Percentiles rank a stretch among this genome's conserved stretches.
Conservation (phyloP, 768 basidiomycete species). For the Calocybe cyanea region DNA sequence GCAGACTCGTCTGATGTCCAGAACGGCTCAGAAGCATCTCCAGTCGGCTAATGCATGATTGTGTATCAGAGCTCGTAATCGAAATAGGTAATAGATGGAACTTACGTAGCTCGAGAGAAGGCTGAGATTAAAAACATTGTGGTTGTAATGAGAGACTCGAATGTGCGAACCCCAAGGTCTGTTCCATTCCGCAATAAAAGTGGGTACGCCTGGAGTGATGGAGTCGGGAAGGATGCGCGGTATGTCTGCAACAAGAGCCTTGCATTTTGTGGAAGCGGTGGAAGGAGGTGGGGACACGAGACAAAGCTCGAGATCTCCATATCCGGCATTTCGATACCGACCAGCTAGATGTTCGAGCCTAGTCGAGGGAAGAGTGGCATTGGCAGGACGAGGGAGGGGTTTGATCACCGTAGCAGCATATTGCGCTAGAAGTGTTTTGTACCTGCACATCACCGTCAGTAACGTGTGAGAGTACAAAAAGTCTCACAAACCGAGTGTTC, state of each 20-base stretch:
- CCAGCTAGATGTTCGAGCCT: slow-evolving; percentile 5
- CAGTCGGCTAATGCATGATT: slow-evolving; percentile 9
- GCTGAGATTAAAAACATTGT: slow-evolving; percentile 15
- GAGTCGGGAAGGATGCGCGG: slow-evolving; percentile 13
- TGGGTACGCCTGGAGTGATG: slow-evolving; percentile 13
- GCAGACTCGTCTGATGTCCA: slow-evolving; percentile 8
- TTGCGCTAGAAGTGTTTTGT: background rate
- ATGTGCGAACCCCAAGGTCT: slow-evolving; percentile 12
- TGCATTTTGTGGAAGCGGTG: slow-evolving; percentile 1
- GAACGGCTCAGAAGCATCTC: slow-evolving; percentile 13
- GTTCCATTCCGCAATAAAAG: slow-evolving; percentile 15
- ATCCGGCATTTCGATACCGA: slow-evolving; percentile 11
- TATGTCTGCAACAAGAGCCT: slow-evolving; percentile 1
- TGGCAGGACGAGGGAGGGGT: slow-evolving; percentile 4
- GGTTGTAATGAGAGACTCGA: slow-evolving; percentile 13
- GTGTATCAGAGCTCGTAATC: background rate
- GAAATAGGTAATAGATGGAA: background rate
- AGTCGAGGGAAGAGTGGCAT: slow-evolving; percentile 2
- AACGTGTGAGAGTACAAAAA: background rate
- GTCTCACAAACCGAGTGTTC: slow-evolving; percentile 1
- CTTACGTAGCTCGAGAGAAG: slow-evolving; percentile 12
- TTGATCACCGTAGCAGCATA: background rate
- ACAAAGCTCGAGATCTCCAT: slow-evolving; percentile 13
- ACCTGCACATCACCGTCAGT: background rate
- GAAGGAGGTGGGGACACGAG: background rate